Evolutionary conservation across 371 early-diverging fungal species (phyloP).

Genomic region (Mucor saturninus): DNA sequence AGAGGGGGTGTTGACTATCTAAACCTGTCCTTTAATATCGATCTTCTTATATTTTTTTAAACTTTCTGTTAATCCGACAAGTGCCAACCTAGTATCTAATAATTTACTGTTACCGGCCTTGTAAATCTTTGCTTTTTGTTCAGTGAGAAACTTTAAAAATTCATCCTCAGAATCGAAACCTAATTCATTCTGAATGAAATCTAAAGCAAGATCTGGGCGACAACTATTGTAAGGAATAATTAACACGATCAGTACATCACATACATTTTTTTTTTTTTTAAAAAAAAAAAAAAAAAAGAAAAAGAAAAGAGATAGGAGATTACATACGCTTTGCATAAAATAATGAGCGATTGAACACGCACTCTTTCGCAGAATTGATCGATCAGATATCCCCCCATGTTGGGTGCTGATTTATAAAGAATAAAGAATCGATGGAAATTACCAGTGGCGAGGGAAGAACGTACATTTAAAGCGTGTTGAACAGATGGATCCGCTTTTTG

Average conservation of each 20-base stretch:
- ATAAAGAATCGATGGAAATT: conserved; percentile 86
- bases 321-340: conserved; percentile 73
- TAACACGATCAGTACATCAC: background rate
- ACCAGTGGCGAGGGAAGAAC: conserved; percentile 73
- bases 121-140: conserved; percentile 33
- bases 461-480: conserved; percentile 83
- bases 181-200: conserved; percentile 54
- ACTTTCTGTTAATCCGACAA: conserved; percentile 52
- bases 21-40: conserved; percentile 72
- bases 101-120: conserved; percentile 21
- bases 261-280: too few species aligned
- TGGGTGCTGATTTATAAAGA: conserved; percentile 79
- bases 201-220: conserved; percentile 41
- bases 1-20: conserved; percentile 1
- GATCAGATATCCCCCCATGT: conserved; percentile 86
- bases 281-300: too few species aligned
- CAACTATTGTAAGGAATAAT: conserved; percentile 35
- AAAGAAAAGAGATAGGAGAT: background rate
- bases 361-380: conserved; percentile 89
- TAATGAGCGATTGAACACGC: conserved; percentile 71
- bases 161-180: conserved; percentile 51
- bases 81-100: conserved; percentile 63
- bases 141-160: conserved; percentile 51
- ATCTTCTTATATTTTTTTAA: conserved; percentile 69
- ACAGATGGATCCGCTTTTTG: conserved; percentile 66